Base-by-base conservation (phyloP, 2,329 filamentous ascomycete species). In the Cladorrhinum sp. region DNA sequence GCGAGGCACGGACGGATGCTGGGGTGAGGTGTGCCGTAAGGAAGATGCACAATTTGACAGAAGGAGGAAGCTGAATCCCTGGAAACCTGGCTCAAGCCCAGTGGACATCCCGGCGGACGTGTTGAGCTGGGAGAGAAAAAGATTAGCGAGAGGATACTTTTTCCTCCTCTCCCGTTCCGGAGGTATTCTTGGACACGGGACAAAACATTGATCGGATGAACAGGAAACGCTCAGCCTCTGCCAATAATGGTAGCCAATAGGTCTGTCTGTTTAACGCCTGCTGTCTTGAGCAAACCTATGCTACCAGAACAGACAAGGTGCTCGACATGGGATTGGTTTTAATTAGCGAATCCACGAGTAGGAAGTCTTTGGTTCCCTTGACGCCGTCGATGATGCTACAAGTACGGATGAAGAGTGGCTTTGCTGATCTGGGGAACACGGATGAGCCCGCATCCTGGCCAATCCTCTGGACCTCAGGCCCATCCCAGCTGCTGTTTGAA, bases 141-240 rank as follows among this genome's bases (percentile, higher is more conserved):
- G 67, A 67, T 67, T 67, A 67, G 67, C 67, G 65, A 66, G 61
- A 54, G 57, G 63, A 62, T 60, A 24, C 60, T 60, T 63, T n/a
- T n/a, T n/a, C n/a, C n/a, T 64, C 58, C 24, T 57, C 42, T 58
- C 56, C 59, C 57, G 52, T 42, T 12, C 26, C 16, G 52, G 26
- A 16, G 42, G 62, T 64, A 64, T 64, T 65, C 59, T 65, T 60
- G 59, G 61, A 62, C 62, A 58, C 51, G 63, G 58, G 55, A 60
- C 57, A 30, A 12, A 36, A 53, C 39, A 51, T 65, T 57, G 64
- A 68, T 66, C 62, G 65, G 64, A 54, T 64, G 62, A 65, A 64
- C 63, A 59, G 62, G 63, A 62, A 28, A 53, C 49, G 36, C 55
- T 55, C 30, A 36, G 57, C 7, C 36, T 42, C 53, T 58, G 55